phyloP scores from a whole-genome alignment of 192 early-diverging fungal species.

The Podila horticola region DNA sequence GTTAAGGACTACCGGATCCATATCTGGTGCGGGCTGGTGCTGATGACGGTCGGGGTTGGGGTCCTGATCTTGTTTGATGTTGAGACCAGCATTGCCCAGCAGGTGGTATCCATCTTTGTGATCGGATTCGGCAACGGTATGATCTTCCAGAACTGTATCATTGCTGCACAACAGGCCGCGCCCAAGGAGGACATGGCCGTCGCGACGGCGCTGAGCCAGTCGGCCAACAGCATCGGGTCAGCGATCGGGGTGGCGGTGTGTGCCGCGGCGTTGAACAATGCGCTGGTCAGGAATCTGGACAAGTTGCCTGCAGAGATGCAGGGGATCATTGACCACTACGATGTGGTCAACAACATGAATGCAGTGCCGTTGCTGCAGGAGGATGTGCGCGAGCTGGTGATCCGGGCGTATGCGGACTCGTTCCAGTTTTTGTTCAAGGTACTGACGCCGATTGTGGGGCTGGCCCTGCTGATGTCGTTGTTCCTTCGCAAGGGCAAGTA shows the following conservation, averaged over 20 bases:
- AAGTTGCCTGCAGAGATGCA: constrained; percentile 8
- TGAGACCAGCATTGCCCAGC: constrained; percentile 53
- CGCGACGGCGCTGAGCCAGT: constrained; percentile 69
- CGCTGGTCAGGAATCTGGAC: constrained; percentile 29
- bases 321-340: background rate
- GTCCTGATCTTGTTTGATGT: constrained; percentile 73
- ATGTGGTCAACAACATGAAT: constrained; percentile 27
- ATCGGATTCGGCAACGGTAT: constrained; percentile 82
- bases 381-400: constrained; percentile 30
- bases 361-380: constrained; percentile 41
- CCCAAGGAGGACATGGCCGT: constrained; percentile 66
- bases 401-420: constrained; percentile 56
- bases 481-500: constrained; percentile 5
- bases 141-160: constrained; percentile 75
- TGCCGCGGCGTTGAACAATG: constrained; percentile 40
- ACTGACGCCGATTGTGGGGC: constrained; percentile 56
- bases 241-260: constrained; percentile 53
- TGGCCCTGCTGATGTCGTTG: constrained; percentile 45
- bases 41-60: constrained; percentile 69
- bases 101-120: constrained; percentile 69
- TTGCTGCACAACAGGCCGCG: constrained; percentile 76
- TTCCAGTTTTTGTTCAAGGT: constrained; percentile 64
- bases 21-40: constrained; percentile 66
- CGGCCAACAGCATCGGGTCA: constrained; percentile 59
- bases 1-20: constrained; percentile 61